A percentile compares a stretch with the other conserved stretches of the same genome.
Evolutionary conservation across 2,329 filamentous ascomycete species (phyloP).

Genomic region (Paecilomyces fulvus): DNA sequence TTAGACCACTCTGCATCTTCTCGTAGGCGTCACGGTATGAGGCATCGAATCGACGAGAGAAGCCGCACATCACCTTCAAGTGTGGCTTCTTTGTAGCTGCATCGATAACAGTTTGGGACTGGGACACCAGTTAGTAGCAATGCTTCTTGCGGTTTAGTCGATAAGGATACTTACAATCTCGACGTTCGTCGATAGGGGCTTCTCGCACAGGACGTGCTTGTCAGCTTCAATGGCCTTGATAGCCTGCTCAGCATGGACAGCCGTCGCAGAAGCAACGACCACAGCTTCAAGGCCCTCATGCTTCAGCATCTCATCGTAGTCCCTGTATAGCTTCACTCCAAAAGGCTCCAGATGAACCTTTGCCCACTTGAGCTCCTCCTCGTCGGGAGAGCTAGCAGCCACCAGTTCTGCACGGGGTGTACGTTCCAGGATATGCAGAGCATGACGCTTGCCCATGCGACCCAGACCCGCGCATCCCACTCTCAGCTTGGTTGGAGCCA

Average conservation of each 20-base stretch:
- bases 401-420: slow-evolving; percentile 32
- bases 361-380: slow-evolving; percentile 35
- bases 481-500: slow-evolving; percentile 5
- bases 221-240: slow-evolving; percentile 42
- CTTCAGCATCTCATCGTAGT: slow-evolving; percentile 44
- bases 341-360: slow-evolving; percentile 36
- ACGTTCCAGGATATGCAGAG: slow-evolving; percentile 27
- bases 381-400: slow-evolving; percentile 30
- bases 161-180: slow-evolving; percentile 37
- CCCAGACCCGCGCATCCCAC: slow-evolving; percentile 5
- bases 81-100: slow-evolving; percentile 42
- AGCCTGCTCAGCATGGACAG: slow-evolving; percentile 42
- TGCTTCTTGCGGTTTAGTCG: background rate
- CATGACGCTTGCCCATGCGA: slow-evolving; percentile 25
- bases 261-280: slow-evolving; percentile 42
- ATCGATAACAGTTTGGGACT: slow-evolving; percentile 49
- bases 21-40: slow-evolving; percentile 50
- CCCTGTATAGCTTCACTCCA: slow-evolving; percentile 38
- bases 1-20: slow-evolving; percentile 41
- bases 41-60: slow-evolving; percentile 52
- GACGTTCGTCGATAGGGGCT: slow-evolving; percentile 39
- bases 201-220: slow-evolving; percentile 45
- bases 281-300: slow-evolving; percentile 43
- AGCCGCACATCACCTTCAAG: slow-evolving; percentile 53
- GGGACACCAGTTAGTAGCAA: slow-evolving; percentile 1